Base-by-base conservation (phyloP, 2,329 filamentous ascomycete species). In the Chaetomium olivaceum region DNA sequence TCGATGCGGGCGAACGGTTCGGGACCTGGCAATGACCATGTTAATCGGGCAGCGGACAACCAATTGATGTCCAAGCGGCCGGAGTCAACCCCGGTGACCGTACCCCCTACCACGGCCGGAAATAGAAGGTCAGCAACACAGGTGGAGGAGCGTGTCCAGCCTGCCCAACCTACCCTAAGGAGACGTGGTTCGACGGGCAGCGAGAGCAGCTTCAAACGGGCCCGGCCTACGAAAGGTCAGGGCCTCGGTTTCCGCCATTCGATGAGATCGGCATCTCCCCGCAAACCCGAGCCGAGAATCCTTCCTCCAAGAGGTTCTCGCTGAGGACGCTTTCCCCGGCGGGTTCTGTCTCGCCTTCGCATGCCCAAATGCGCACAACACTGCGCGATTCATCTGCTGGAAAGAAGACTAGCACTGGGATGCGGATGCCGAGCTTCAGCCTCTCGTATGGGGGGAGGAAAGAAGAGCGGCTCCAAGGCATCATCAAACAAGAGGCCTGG, bases 151-250 rank as follows among this genome's bases (percentile, higher is more conserved):
- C 39, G 39, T 29, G 65, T 72, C 39, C 76, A 74, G 54, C 72
- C 81, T 14, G 71, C 72, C 39, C 76, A 74, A 52, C 72, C 81
- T 14, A 71, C 73, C 5, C 76, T 87, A 9, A 78, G 80, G 64
- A 83, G 88, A 1, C 83, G 80, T 11, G 81, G 79, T 21, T 91
- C 89, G 0, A 87, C 88, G 70, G 88, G 85, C 31, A 92, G 89
- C 72, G 89, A 91, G 54, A 96, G 91, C 77, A 96, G 92, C 75
- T 97, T 97, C 80, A 90, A 86, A 73, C 89, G 91, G 31, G 77
- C 81, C 52, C 84, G 85, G 67, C 78, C 83, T 46, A 74, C 76
- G 6, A 77, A 77, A 50, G 77, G 81, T 52, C 64, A 70, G 12
- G 82, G 82, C 0, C 84, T 87, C 61, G 83, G 80, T 1, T 91